A percentile compares a stretch with the other conserved stretches of the same genome.
Conservation (phyloP, 148 eudicot genomes). For the Cornus kousa region DNA sequence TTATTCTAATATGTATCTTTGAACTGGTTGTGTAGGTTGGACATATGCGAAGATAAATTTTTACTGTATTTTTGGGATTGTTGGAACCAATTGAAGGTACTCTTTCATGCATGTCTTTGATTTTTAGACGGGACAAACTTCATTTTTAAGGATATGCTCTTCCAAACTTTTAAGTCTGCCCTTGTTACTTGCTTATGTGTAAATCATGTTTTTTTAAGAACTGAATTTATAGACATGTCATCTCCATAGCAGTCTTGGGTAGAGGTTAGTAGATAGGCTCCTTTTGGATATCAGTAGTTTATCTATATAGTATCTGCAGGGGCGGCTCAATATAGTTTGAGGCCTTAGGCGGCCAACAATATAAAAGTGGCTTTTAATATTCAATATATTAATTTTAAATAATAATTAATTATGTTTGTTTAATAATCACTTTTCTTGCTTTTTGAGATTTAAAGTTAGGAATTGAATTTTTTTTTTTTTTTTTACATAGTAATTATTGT, state of each 20-base stretch:
- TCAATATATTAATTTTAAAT: too few relatives aligned
- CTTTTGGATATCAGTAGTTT: neutral
- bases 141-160: neutral
- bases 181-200: neutral
- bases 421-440: too few relatives aligned
- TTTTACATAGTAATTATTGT: too few relatives aligned
- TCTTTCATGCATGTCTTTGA: slow-evolving; percentile 5
- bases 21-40: slow-evolving; percentile 47
- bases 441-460: too few relatives aligned
- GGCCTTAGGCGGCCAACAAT: too few relatives aligned
- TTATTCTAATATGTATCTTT: slow-evolving; percentile 10
- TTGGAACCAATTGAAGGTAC: slow-evolving; percentile 80
- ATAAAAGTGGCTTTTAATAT: too few relatives aligned
- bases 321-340: too few relatives aligned
- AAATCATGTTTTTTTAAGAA: neutral
- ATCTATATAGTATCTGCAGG: too few relatives aligned
- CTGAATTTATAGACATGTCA: neutral
- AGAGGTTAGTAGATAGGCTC: neutral
- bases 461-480: too few relatives aligned
- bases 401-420: too few relatives aligned
- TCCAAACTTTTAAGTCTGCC: neutral
- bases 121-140: too few relatives aligned
- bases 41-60: slow-evolving; percentile 71
- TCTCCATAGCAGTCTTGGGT: neutral
- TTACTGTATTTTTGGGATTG: slow-evolving; percentile 80